Base-by-base conservation (phyloP, 176 grass and related monocot genomes). In the Themeda triandra region DNA sequence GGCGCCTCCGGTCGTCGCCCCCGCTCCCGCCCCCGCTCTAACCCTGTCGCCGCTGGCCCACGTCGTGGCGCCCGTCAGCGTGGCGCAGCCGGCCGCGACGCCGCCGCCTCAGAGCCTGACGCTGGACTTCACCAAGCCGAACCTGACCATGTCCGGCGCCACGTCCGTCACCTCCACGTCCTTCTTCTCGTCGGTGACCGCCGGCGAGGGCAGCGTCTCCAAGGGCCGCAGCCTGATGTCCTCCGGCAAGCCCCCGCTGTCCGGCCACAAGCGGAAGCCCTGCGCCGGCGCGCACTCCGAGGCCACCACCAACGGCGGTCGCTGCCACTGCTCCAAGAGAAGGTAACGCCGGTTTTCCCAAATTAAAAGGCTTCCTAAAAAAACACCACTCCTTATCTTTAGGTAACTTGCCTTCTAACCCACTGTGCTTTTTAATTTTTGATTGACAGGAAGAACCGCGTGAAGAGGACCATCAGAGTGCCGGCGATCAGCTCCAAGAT, bases 301-400 rank as follows among this genome's bases (percentile, higher is more conserved):
- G 74, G 88, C 90, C 56, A 91, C 83, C 41, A 53, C 84, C 6
- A 80, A 72, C 73, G 88, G 83, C 81, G 62, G 86, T 71, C 92
- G 87, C 23, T 97, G 92, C 88, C 95, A 94, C 89, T 97, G 95
- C 73, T 97, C 95, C 54, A 92, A 92, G 81, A 92, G 83, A 87
- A 97, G 92, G 95, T 94, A 87, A 8, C 19, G 48, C 48, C 48
- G 48, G 21, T 21, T n/a, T 2, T 54, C 6, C 18, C 5, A 21
- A 54, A 58, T n/a, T 58, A 58, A 56, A n/a, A 56, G 23, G 23
- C 56, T 59, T 59, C 23, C 56, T 24, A 8, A 59, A 24, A n/a
- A 54, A 21, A 21, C 49, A n/a, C 56, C 56, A n/a, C 56, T 11
- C 3, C 2, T 53, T 21, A 7, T 23, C 21, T 46, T 0, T 46